Evolutionary conservation across 768 basidiomycete genomes (phyloP), one percentile per base, ranked within the genome.

Genomic region (Agaricus blazei): DNA sequence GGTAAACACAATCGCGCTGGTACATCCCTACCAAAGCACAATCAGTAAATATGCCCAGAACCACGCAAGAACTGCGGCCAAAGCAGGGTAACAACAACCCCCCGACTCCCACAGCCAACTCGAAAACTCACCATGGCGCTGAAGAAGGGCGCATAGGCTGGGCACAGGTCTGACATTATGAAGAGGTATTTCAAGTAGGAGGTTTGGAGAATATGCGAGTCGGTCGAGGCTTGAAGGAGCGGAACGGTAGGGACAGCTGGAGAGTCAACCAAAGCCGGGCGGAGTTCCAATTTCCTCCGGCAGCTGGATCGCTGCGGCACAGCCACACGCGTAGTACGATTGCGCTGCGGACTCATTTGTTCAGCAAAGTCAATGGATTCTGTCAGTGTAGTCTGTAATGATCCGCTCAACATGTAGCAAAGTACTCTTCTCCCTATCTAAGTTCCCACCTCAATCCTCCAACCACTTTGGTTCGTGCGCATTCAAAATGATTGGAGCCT

Each of bases 111-210:
- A 19, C 19, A 19, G 19, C 19, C 19, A 19, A 19, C 19, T 19
- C 19, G 19, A 19, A 19, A 19, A 19, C 88, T 68, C 61, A 91
- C 93, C 91, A 97, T 93, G 56, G 90, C 92, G 65, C 93, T 93
- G 65, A 99, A 99, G 80, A 98, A 98, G 62, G 96, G 96, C 55
- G 96, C 90, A 73, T 98, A 98, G 51, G 96, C 93, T 19, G 90
- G 90, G 72, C 90, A 93, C 59, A 88, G 76, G 64, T 93, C 90
- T 67, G 88, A 83, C 84, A 87, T 87, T 54, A 60, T 69, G 41
- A 31, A 38, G 9, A 23, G 8, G 28, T 36, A 26, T 42, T 19
- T 36, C 28, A 19, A 31, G 11, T 4, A 44, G 23, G 15, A 19
- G 46, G 28, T 9, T 24, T 11, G 51, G 27, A 26, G 24, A 44